Conservation (phyloP, 257 asterid species). For the Nicotiana tomentosiformis region DNA sequence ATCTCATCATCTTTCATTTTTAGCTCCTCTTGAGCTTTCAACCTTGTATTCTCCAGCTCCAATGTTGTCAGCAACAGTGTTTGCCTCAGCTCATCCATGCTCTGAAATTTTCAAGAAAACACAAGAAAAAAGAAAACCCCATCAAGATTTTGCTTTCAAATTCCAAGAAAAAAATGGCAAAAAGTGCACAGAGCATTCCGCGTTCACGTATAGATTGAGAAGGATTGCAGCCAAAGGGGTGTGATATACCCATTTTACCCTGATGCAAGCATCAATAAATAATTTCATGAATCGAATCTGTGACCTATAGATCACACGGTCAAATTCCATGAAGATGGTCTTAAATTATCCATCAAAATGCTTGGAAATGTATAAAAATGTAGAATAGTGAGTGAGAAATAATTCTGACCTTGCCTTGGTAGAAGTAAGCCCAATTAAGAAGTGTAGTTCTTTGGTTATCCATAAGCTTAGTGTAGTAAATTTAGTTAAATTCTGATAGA, state of each 20-base stretch:
- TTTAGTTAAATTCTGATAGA: neutral
- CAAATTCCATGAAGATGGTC: neutral
- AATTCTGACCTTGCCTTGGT: slow-evolving; percentile 61
- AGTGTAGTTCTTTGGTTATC: slow-evolving; percentile 50
- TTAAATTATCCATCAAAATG: neutral
- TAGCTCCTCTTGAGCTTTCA: slow-evolving; percentile 62
- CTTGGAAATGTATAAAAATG: neutral
- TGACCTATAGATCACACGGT: no score
- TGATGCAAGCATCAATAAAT: no score
- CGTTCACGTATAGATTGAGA: no score
- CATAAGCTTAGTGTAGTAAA: slow-evolving; percentile 26
- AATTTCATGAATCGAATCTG: no score
- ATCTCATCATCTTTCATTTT: slow-evolving; percentile 52
- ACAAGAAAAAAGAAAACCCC: neutral
- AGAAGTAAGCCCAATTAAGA: slow-evolving; percentile 56
- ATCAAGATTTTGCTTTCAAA: neutral
- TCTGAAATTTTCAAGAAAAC: slow-evolving; percentile 36
- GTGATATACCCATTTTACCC: no score
- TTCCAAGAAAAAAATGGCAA: neutral
- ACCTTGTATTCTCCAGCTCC: slow-evolving; percentile 60
- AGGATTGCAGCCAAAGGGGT: no score
- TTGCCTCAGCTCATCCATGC: slow-evolving; percentile 68
- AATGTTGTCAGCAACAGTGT: slow-evolving; percentile 39
- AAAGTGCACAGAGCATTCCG: no score
- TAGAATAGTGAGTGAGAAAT: neutral